phyloP scores from a whole-genome alignment of 495 filamentous ascomycete genomes.

The Aspergillus leporis region DNA sequence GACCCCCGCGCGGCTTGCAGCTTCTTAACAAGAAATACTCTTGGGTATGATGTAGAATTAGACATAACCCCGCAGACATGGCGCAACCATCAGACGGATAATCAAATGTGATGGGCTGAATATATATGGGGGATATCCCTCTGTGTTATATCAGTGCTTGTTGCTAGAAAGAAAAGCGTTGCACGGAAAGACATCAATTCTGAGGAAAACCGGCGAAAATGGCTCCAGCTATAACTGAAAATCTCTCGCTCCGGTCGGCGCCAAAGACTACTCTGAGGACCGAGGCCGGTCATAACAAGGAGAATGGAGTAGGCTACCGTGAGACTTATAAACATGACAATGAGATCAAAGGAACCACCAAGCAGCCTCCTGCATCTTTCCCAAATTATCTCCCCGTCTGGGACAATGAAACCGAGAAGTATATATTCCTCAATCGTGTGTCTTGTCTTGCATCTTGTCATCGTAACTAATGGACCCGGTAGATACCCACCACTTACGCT shows the following conservation, averaged over 20 bases:
- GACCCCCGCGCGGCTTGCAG: conserved; percentile 7
- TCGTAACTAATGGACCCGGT: not conserved
- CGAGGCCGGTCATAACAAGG: conserved; percentile 60
- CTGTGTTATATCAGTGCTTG: not conserved
- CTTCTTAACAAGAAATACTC: not conserved
- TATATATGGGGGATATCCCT: conserved; percentile 22
- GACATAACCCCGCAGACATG: conserved; percentile 29
- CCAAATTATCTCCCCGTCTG: conserved; percentile 77
- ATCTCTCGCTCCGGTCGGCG: conserved; percentile 34
- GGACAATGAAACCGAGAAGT: conserved; percentile 56
- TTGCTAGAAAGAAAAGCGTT: not conserved
- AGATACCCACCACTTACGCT: conserved; percentile 46
- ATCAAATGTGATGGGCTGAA: conserved; percentile 12
- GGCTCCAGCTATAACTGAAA: conserved; percentile 57
- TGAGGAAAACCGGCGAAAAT: conserved; percentile 33
- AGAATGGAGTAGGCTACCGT: conserved; percentile 56
- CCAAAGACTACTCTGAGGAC: conserved; percentile 38
- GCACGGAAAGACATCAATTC: not conserved
- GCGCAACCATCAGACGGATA: conserved; percentile 22
- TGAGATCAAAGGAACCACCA: conserved; percentile 46
- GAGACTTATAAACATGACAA: conserved; percentile 40
- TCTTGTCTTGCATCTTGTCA: not conserved
- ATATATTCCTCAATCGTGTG: not conserved
- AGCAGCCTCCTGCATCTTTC: conserved; percentile 55
- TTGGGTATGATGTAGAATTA: conserved; percentile 8